Evolutionary conservation across 176 grass and related monocot genomes (phyloP).

Genomic region (Oryza longistaminata): DNA sequence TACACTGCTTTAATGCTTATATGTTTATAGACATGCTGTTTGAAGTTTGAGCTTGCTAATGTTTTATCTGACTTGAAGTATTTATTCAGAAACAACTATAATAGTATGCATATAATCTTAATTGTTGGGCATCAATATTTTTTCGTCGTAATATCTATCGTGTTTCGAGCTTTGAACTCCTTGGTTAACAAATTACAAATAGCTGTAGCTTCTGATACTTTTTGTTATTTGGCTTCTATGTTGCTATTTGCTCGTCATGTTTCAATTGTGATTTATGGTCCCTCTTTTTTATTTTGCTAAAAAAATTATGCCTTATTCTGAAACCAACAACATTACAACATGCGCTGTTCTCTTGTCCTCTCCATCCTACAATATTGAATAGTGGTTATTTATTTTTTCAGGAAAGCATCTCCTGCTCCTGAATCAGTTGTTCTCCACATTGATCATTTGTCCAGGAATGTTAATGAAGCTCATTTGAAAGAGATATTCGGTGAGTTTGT

Average conservation of each 20-base stretch:
- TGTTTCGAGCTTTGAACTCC: slow-evolving; percentile 5
- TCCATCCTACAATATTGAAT: slow-evolving; percentile 9
- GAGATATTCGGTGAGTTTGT: slow-evolving; percentile 88
- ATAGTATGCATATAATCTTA: background rate
- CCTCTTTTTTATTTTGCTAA: background rate
- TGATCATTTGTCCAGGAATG: slow-evolving; percentile 93
- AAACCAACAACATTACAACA: background rate
- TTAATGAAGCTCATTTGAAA: slow-evolving; percentile 96
- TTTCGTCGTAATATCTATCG: background rate
- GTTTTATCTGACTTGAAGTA: background rate
- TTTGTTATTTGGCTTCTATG: background rate
- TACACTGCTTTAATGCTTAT: background rate
- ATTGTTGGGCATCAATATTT: background rate
- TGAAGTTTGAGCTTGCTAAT: background rate
- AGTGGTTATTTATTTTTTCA: slow-evolving; percentile 45
- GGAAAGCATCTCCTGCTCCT: slow-evolving; percentile 77
- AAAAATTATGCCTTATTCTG: background rate
- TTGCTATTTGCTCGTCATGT: background rate
- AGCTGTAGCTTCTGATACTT: background rate
- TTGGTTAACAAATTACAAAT: background rate
- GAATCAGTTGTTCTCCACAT: slow-evolving; percentile 92
- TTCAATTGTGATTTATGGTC: background rate
- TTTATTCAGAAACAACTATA: background rate
- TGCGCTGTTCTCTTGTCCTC: background rate
- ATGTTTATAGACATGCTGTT: slow-evolving; percentile 23